Percentiles rank a stretch among this genome's conserved stretches.
These are phyloP conservation scores for Kluyveromyces wickerhamii DNA, from an alignment of 805 yeast genomes.

Conservation along the genomic window DNA sequence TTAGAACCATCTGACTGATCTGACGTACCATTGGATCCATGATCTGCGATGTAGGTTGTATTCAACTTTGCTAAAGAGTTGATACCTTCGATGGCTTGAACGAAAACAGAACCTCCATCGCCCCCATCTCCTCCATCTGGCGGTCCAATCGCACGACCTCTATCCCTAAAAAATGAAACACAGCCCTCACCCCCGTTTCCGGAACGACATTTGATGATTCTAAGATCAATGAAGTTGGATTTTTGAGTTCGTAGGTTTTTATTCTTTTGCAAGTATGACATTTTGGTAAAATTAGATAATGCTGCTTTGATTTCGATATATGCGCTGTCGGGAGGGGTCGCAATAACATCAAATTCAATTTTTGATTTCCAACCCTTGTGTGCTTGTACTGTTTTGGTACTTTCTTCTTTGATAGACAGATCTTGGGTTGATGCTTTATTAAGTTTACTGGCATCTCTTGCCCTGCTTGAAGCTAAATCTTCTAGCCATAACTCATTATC, in stretches of 20 bases:
- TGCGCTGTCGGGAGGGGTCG: constrained; percentile 18
- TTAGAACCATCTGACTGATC: constrained; percentile 79
- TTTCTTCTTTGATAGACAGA: constrained; percentile 3
- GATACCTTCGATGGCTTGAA: constrained; percentile 68
- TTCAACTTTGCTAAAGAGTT: constrained; percentile 64
- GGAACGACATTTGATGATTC: constrained; percentile 55
- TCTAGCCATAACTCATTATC: constrained; percentile 39
- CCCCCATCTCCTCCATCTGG: constrained; percentile 99
- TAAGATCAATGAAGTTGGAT: constrained; percentile 50
- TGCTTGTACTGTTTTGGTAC: neutral
- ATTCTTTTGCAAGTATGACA: constrained; percentile 26
- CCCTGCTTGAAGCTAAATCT: constrained; percentile 9
- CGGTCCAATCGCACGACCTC: constrained; percentile 80
- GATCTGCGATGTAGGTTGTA: constrained; percentile 59
- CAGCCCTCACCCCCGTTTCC: constrained; percentile 90
- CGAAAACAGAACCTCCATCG: constrained; percentile 77
- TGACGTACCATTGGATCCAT: constrained; percentile 64
- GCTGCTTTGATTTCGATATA: constrained; percentile 20
- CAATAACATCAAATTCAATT: constrained; percentile 8
- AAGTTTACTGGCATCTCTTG: neutral
- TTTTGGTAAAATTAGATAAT: constrained; percentile 21
- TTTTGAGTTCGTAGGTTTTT: constrained; percentile 38
- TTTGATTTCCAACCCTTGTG: constrained; percentile 3
- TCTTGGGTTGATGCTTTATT: neutral
- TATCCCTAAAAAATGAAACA: constrained; percentile 79